These are phyloP conservation scores for Chalciporus pseudorubinellus DNA, from an alignment of 768 basidiomycete genomes.

Conservation along the genomic window DNA sequence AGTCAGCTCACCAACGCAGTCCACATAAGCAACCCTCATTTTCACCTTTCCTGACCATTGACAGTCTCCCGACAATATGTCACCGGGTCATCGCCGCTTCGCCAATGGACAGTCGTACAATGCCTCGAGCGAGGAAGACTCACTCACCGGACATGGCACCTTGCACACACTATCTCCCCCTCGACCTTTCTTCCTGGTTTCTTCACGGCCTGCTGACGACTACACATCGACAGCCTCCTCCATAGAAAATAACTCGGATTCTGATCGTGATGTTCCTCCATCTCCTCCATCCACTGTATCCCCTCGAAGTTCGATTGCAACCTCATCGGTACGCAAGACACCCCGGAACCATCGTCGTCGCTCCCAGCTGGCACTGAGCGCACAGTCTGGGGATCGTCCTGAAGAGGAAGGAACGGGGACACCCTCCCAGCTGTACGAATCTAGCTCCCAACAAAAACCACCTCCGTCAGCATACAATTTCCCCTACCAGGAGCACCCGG, in stretches of 20 bases:
- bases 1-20: background rate
- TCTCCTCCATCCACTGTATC: conserved; percentile 17
- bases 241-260: conserved; percentile 29
- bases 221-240: conserved; percentile 16
- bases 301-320: conserved; percentile 13
- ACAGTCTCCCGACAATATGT: conserved; percentile 10
- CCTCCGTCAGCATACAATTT: conserved; percentile 43
- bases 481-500: conserved; percentile 62
- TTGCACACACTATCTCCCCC: conserved; percentile 30
- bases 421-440: conserved; percentile 13
- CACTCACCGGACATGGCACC: conserved; percentile 9
- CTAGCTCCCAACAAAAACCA: conserved; percentile 12
- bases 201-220: conserved; percentile 20
- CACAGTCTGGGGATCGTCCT: conserved; percentile 11
- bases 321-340: conserved; percentile 15
- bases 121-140: conserved; percentile 30
- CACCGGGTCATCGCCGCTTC: conserved; percentile 9
- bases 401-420: conserved; percentile 18
- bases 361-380: conserved; percentile 24
- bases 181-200: conserved; percentile 37
- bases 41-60: background rate
- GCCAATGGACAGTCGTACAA: conserved; percentile 13
- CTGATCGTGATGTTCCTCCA: conserved; percentile 27
- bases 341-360: conserved; percentile 24
- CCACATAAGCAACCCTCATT: conserved; percentile 14